Evolutionary conservation across 208 protist species (phyloP).

Genomic region (Trypanosoma mega): DNA sequence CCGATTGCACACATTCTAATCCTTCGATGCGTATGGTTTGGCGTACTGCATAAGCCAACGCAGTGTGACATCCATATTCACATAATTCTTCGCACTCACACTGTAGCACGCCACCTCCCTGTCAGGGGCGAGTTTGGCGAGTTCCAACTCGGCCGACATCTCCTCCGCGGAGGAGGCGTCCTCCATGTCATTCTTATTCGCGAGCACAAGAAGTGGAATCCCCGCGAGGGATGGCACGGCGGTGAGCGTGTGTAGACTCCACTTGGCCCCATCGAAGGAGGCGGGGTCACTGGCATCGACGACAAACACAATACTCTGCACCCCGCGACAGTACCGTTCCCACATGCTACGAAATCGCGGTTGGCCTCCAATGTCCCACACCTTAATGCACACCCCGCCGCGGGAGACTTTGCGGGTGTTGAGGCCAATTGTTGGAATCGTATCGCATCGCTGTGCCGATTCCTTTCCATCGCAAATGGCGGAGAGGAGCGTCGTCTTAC

Average conservation of each 20-base stretch:
- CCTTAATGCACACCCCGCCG: conserved; percentile 90
- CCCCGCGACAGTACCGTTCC: conserved; percentile 92
- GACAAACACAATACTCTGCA: conserved; percentile 91
- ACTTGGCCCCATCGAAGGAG: conserved; percentile 55
- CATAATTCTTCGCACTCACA: conserved; percentile 86
- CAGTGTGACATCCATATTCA: conserved; percentile 90
- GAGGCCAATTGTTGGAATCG: conserved; percentile 94
- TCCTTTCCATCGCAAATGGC: conserved; percentile 55
- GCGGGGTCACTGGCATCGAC: conserved; percentile 82
- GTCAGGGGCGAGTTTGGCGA: conserved; percentile 43
- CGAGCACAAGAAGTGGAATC: conserved; percentile 91
- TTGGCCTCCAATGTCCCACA: conserved; percentile 94
- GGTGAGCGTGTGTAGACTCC: conserved; percentile 71
- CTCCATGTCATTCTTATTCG: conserved; percentile 93
- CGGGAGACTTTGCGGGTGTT: conserved; percentile 93
- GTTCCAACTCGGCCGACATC: conserved; percentile 55
- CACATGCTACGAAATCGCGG: conserved; percentile 90
- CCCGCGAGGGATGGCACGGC: conserved; percentile 65
- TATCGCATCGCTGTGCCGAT: conserved; percentile 41
- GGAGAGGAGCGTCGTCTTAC: conserved; percentile 93
- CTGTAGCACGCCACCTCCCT: conserved; percentile 88
- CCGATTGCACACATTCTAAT: too few species aligned
- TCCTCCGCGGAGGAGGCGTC: conserved; percentile 47
- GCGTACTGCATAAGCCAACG: conserved; percentile 90
- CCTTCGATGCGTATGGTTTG: neutral